A percentile compares a stretch with the other conserved stretches of the same genome.
These are phyloP conservation scores for Taxawa tesnikishii DNA, from an alignment of 2,329 filamentous ascomycete species.

Conservation along the genomic window DNA sequence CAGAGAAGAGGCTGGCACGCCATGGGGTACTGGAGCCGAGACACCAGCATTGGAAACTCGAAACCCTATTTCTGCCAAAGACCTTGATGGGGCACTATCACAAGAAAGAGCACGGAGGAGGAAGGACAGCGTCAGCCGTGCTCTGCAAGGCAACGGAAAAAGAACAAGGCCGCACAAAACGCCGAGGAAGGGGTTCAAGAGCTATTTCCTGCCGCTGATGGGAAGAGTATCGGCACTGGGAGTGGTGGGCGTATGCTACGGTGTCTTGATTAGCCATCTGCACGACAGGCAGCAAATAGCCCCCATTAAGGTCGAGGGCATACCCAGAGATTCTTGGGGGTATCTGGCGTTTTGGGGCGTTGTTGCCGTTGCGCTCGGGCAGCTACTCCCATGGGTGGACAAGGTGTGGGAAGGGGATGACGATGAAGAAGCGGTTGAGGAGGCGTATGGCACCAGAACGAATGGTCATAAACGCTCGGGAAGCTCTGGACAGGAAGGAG, in stretches of 20 bases:
- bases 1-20: constrained; percentile 33
- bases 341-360: constrained; percentile 76
- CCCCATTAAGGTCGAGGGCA: constrained; percentile 46
- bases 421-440: constrained; percentile 23
- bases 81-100: too few relatives aligned
- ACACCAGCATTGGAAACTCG: constrained; percentile 38
- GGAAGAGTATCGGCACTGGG: constrained; percentile 48
- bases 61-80: background rate
- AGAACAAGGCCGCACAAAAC: constrained; percentile 2
- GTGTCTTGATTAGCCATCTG: constrained; percentile 66
- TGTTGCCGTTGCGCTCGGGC: constrained; percentile 65
- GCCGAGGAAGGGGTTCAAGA: constrained; percentile 13
- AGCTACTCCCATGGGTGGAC: constrained; percentile 75
- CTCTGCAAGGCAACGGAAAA: background rate
- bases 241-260: constrained; percentile 69
- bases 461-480: constrained; percentile 1
- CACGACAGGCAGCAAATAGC: constrained; percentile 56
- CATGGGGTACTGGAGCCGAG: constrained; percentile 20
- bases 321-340: constrained; percentile 44
- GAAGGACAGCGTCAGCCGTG: too few relatives aligned
- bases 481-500: constrained; percentile 6
- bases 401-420: constrained; percentile 50
- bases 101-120: too few relatives aligned
- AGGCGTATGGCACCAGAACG: constrained; percentile 9
- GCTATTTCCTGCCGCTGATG: constrained; percentile 31